Conservation (phyloP, 805 yeast genomes). For the Helenozyma rhizophorensis region DNA sequence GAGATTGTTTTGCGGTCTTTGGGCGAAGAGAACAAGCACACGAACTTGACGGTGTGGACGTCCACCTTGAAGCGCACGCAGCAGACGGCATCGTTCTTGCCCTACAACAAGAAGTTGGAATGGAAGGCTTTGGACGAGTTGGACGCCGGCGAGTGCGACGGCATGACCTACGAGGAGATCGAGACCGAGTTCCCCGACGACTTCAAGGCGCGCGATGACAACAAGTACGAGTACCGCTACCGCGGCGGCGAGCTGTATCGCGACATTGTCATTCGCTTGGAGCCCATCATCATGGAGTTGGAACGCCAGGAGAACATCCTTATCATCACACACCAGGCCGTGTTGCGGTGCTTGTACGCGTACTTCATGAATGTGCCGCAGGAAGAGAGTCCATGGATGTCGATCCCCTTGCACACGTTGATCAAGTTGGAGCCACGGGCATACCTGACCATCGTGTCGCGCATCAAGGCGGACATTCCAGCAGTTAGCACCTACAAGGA, state of each 20-base stretch:
- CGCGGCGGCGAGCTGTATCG: constrained; percentile 97
- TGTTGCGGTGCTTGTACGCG: constrained; percentile 91
- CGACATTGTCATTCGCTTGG: constrained; percentile 90
- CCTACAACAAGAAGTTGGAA: constrained; percentile 68
- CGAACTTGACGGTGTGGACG: constrained; percentile 85
- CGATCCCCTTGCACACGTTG: constrained; percentile 92
- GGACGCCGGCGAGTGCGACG: constrained; percentile 97
- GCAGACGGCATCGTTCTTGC: constrained; percentile 81
- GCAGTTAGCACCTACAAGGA: constrained; percentile 97
- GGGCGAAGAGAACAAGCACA: constrained; percentile 49
- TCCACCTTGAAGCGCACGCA: constrained; percentile 88
- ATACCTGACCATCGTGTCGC: constrained; percentile 78
- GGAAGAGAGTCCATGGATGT: constrained; percentile 98
- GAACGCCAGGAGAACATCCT: constrained; percentile 95
- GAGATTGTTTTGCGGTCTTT: constrained; percentile 64
- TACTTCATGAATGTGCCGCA: constrained; percentile 98
- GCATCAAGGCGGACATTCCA: constrained; percentile 93
- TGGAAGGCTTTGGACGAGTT: constrained; percentile 98
- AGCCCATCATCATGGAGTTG: constrained; percentile 97
- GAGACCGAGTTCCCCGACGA: constrained; percentile 86
- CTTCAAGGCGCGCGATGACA: constrained; percentile 91
- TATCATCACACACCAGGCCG: constrained; percentile 97
- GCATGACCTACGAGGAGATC: constrained; percentile 92
- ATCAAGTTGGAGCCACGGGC: constrained; percentile 96
- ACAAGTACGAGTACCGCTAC: constrained; percentile 92